Percentiles rank a stretch among this genome's conserved stretches.
These are phyloP conservation scores for Tillandsia leiboldiana DNA, from an alignment of 176 grass and related monocot genomes.

Conservation along the genomic window DNA sequence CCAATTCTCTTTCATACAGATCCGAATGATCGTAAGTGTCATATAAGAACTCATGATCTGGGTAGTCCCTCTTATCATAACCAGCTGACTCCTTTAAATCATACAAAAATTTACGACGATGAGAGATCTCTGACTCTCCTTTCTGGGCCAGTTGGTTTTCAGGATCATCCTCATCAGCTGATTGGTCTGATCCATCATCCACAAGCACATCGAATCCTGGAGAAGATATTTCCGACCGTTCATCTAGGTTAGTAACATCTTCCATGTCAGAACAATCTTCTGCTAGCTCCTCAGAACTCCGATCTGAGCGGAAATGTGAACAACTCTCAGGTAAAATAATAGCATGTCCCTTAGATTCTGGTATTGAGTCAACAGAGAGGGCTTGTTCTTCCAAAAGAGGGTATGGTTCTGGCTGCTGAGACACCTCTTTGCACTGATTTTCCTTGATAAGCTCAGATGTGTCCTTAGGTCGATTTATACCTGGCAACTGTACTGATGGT, in stretches of 20 bases:
- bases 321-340: conserved; percentile 8
- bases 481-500: conserved; percentile 4
- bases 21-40: conserved; percentile 23
- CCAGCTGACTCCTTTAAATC: conserved; percentile 5
- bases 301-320: conserved; percentile 6
- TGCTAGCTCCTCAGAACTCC: conserved; percentile 21
- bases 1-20: conserved; percentile 14
- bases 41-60: conserved; percentile 14
- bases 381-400: not conserved
- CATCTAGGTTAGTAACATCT: conserved; percentile 16
- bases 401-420: not conserved
- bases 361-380: not conserved
- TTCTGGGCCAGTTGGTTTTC: conserved; percentile 19
- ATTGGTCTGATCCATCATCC: conserved; percentile 10
- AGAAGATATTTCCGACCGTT: conserved; percentile 23
- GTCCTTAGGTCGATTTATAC: conserved; percentile 11
- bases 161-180: conserved; percentile 12
- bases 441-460: conserved; percentile 6
- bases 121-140: conserved; percentile 13
- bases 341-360: conserved; percentile 1
- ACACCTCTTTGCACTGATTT: not conserved
- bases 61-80: conserved; percentile 26
- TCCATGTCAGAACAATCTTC: conserved; percentile 26
- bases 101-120: conserved; percentile 3
- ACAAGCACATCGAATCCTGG: conserved; percentile 49